Percentiles rank a stretch among this genome's conserved stretches.
Conservation (phyloP, 1,284 basidiomycete species). For the Fomitopsis pinicola region DNA sequence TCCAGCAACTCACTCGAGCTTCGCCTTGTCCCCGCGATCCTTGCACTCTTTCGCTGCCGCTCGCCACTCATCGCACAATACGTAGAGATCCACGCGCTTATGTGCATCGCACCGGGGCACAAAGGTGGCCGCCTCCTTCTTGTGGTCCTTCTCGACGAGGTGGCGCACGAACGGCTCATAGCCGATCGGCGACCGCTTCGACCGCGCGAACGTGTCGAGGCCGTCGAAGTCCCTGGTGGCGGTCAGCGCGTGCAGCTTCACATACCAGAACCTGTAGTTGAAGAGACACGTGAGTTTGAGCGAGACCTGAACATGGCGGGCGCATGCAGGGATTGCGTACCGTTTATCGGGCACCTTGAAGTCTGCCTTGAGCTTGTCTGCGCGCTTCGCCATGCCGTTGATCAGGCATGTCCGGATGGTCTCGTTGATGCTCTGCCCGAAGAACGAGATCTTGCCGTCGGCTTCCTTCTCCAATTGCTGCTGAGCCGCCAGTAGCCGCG, state of each 20-base stretch:
- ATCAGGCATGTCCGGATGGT: constrained; percentile 75
- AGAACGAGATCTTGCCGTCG: constrained; percentile 71
- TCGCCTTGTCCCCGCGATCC: constrained; percentile 77
- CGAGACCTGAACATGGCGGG: background rate
- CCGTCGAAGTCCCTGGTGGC: constrained; percentile 79
- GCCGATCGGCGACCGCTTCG: constrained; percentile 90
- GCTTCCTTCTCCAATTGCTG: constrained; percentile 86
- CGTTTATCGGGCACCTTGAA: constrained; percentile 92
- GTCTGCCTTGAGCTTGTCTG: constrained; percentile 81
- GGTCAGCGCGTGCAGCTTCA: constrained; percentile 82
- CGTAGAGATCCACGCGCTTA: constrained; percentile 82
- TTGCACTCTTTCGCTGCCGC: constrained; percentile 85
- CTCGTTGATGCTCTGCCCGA: constrained; percentile 79
- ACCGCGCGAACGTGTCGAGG: constrained; percentile 79
- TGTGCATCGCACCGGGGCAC: constrained; percentile 81
- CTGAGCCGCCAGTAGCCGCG: constrained; percentile 74
- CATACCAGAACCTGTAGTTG: constrained; percentile 80
- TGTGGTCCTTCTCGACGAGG: constrained; percentile 66
- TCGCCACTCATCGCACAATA: constrained; percentile 85
- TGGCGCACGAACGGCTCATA: constrained; percentile 91
- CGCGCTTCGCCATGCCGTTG: constrained; percentile 78
- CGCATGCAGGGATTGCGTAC: constrained; percentile 31
- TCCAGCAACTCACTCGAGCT: constrained; percentile 67
- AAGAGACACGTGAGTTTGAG: background rate
- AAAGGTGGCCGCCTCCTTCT: constrained; percentile 70